Percentiles rank a stretch among this genome's conserved stretches.
phyloP scores from a whole-genome alignment of 2,329 filamentous ascomycete species.

The Fusarium sp. region DNA sequence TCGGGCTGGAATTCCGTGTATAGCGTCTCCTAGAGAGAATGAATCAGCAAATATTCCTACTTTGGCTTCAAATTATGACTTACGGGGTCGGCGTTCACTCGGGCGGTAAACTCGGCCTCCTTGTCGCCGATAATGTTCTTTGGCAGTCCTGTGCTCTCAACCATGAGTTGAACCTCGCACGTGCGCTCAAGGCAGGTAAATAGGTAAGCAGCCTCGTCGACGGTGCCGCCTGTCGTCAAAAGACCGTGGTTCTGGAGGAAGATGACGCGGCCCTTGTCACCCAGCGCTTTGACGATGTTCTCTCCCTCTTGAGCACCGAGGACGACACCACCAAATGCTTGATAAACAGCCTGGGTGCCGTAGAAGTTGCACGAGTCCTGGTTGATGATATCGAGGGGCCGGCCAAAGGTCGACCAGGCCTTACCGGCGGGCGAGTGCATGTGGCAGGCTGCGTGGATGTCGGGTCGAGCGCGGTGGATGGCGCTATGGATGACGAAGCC shows the following conservation, averaged over 20 bases:
- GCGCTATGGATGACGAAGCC: constrained; percentile 75
- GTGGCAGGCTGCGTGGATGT: constrained; percentile 73
- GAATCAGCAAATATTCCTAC: too few relatives aligned
- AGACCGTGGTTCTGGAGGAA: constrained; percentile 77
- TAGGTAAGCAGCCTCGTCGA: constrained; percentile 77
- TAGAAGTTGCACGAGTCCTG: constrained; percentile 72
- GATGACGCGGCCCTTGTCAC: constrained; percentile 64
- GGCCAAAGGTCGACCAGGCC: constrained; percentile 72
- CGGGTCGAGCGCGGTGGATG: constrained; percentile 70
- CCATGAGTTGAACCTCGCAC: constrained; percentile 52
- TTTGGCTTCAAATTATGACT: background rate
- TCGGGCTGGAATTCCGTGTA: constrained; percentile 52
- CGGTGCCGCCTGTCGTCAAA: constrained; percentile 73
- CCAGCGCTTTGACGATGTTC: constrained; percentile 71
- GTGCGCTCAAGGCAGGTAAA: constrained; percentile 61
- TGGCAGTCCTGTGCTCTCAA: constrained; percentile 43
- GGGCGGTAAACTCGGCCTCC: constrained; percentile 56
- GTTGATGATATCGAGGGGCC: constrained; percentile 72
- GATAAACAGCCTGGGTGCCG: constrained; percentile 69
- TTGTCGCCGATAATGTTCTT: constrained; percentile 55
- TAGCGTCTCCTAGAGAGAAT: constrained; percentile 41
- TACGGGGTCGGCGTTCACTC: constrained; percentile 47
- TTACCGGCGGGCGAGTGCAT: constrained; percentile 71
- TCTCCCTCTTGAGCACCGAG: constrained; percentile 71
- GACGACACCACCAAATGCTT: constrained; percentile 74